Evolutionary conservation across 495 filamentous ascomycete genomes (phyloP), one percentile per base, ranked within the genome.

Genomic region (Neurospora hispaniola): DNA sequence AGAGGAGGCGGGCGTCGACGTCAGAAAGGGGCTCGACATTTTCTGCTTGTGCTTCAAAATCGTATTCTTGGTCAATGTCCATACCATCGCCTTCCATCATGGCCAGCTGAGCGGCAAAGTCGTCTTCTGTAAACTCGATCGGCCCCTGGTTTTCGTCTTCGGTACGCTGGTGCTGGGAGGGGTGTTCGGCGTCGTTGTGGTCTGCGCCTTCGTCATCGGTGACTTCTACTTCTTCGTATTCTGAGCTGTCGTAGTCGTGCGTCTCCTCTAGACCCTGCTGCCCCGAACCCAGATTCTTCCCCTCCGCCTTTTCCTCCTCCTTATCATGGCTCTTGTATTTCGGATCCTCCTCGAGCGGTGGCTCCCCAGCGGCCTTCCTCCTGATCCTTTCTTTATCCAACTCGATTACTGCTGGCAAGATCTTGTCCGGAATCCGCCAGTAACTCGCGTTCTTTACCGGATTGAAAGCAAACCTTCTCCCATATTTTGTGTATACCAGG

Each of bases 111-210:
- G 91, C 95, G 42, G 92, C 94, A 73, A 99, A 95, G 78, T 99
- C 96, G 59, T 95, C 94, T 79, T 98, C 96, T 38, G 93, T 92
- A 78, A 98, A 98, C 75, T 99, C 96, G 48, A 97, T 79, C 0
- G 92, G 90, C 23, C 78, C 76, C 12, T 66, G 54, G 35, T 89
- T 84, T 20, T 81, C 82, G 1, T 88, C 88, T 73, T 90, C 89
- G 16, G 88, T 92, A 48, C 87, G 88, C 73, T 89, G 88, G 12
- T 92, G 88, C 78, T 94, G 94, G 18, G 85, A 82, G 4, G 87
- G 81, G 68, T 88, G 85, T 5, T 77, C 81, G n/a, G 80, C 80
- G 16, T 76, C 80, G 27, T 79, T 82, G 68, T 82, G 79, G 42
- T 80, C 83, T 38, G 79, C 81, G 43, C 78, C 80, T 79, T 89